Evolutionary conservation across 1,139 yeast genomes (phyloP).

Genomic region (Torulaspora globosa): DNA sequence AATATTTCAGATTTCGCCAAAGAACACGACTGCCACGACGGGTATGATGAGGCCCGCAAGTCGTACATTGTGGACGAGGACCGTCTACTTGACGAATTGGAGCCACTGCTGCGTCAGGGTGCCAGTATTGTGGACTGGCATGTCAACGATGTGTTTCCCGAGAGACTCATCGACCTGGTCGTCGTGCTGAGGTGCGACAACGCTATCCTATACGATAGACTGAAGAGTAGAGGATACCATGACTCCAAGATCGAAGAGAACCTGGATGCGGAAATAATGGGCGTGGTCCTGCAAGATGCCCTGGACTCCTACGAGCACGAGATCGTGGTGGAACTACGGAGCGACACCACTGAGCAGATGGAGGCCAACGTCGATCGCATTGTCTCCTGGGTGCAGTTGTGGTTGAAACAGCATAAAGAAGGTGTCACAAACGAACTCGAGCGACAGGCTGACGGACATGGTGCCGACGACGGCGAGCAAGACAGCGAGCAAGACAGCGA

Average conservation of each 20-base stretch:
- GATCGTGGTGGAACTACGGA: constrained; percentile 72
- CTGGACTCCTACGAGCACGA: constrained; percentile 72
- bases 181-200: constrained; percentile 82
- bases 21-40: constrained; percentile 69
- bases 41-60: constrained; percentile 80
- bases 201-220: constrained; percentile 65
- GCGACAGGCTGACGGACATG: constrained; percentile 12
- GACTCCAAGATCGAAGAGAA: constrained; percentile 84
- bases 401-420: constrained; percentile 53
- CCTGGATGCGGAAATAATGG: constrained; percentile 96
- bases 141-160: constrained; percentile 93
- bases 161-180: constrained; percentile 83
- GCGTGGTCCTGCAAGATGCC: constrained; percentile 83
- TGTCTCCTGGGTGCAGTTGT: constrained; percentile 64
- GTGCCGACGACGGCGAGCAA: constrained; percentile 9
- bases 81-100: constrained; percentile 72
- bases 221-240: constrained; percentile 68
- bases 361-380: constrained; percentile 77
- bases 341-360: constrained; percentile 70
- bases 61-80: constrained; percentile 92
- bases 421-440: constrained; percentile 43
- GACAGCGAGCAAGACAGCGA: constrained; percentile 16
- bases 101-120: constrained; percentile 75
- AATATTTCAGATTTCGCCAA: constrained; percentile 81
- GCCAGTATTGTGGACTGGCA: constrained; percentile 94